A percentile compares a stretch with the other conserved stretches of the same genome.
phyloP scores from a whole-genome alignment of 2,329 filamentous ascomycete species.

The Epichloe gansuensis region DNA sequence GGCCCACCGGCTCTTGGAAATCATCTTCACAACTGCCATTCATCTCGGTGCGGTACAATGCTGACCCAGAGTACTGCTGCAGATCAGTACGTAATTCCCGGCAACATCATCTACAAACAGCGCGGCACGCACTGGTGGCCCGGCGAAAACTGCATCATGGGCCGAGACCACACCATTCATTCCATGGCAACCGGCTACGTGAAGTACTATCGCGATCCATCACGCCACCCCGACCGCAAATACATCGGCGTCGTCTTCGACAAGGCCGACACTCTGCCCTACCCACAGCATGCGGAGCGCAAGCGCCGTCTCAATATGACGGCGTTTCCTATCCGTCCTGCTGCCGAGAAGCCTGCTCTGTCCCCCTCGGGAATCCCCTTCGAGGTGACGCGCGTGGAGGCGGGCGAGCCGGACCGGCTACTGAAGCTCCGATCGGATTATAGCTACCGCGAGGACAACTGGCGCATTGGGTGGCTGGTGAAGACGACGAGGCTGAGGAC shows the following conservation, averaged over 20 bases:
- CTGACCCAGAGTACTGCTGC: conserved; percentile 4
- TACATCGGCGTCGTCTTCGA: conserved; percentile 92
- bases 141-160: conserved; percentile 90
- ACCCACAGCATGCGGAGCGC: conserved; percentile 59
- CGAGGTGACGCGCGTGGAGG: conserved; percentile 28
- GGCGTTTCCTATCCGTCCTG: conserved; percentile 32
- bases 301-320: conserved; percentile 66
- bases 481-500: conserved; percentile 37
- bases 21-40: not conserved
- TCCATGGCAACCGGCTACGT: conserved; percentile 79
- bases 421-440: conserved; percentile 40
- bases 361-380: conserved; percentile 39
- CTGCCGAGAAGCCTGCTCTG: conserved; percentile 24
- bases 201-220: conserved; percentile 87
- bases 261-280: conserved; percentile 67
- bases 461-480: conserved; percentile 42
- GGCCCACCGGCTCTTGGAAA: not conserved
- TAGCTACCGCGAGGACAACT: conserved; percentile 48
- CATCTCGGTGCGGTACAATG: not conserved
- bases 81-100: conserved; percentile 88
- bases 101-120: conserved; percentile 97
- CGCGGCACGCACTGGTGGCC: conserved; percentile 89
- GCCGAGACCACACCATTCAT: conserved; percentile 92
- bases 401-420: conserved; percentile 31
- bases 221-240: conserved; percentile 69